Evolutionary conservation across 2,329 filamentous ascomycete genomes (phyloP).

Genomic region (Fusarium duplospermum): DNA sequence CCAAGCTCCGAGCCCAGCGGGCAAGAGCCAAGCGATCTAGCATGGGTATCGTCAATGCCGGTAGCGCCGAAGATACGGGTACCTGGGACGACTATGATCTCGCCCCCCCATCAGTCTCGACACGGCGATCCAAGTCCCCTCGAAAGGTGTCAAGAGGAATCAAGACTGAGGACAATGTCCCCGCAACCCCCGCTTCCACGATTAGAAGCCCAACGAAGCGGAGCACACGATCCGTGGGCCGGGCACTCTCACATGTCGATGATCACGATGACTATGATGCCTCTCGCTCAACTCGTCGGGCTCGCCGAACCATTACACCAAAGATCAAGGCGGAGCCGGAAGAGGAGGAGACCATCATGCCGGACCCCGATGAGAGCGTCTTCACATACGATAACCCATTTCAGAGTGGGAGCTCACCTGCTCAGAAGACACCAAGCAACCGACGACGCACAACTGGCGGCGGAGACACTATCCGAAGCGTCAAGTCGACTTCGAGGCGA

Average conservation of each 20-base stretch:
- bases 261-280: constrained; percentile 55
- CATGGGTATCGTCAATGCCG: constrained; percentile 80
- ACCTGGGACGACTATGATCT: constrained; percentile 71
- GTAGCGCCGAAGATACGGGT: constrained; percentile 74
- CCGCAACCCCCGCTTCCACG: constrained; percentile 48
- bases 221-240: constrained; percentile 64
- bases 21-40: constrained; percentile 87
- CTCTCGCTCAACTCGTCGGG: constrained; percentile 59
- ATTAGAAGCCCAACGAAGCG: constrained; percentile 65
- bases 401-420: constrained; percentile 81
- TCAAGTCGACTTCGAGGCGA: constrained; percentile 56
- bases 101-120: constrained; percentile 60
- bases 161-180: constrained; percentile 64
- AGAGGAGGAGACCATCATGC: constrained; percentile 43
- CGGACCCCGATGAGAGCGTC: constrained; percentile 66
- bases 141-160: constrained; percentile 65
- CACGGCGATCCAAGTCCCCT: constrained; percentile 65
- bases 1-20: constrained; percentile 79
- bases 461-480: constrained; percentile 55
- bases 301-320: constrained; percentile 64
- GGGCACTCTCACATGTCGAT: constrained; percentile 65
- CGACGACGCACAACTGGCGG: constrained; percentile 61
- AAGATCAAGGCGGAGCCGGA: constrained; percentile 66
- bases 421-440: constrained; percentile 59
- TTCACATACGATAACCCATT: constrained; percentile 95